phyloP scores from a whole-genome alignment of 139 green algal species.

The Chlamydomonas schloesseri region DNA sequence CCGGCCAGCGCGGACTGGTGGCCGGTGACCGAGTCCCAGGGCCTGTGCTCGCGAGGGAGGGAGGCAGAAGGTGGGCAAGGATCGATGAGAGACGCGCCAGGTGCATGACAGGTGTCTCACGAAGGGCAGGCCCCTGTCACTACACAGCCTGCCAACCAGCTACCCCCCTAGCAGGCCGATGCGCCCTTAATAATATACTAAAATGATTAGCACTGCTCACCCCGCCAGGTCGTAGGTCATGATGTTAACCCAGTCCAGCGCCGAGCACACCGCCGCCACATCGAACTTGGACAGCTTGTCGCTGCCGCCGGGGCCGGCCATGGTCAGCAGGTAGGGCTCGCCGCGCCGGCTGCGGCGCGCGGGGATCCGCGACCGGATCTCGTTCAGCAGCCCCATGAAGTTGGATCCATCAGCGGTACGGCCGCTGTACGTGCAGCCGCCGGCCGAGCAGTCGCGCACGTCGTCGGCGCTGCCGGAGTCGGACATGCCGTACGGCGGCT shows the following conservation, averaged over 20 bases:
- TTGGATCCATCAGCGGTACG: background rate
- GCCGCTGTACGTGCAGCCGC: background rate
- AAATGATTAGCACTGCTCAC: no score
- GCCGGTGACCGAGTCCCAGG: conserved; percentile 1
- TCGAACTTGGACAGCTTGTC: conserved; percentile 12
- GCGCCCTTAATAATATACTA: no score
- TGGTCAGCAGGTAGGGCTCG: background rate
- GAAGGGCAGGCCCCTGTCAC: no score
- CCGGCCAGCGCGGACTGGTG: conserved; percentile 5
- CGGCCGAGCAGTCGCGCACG: background rate
- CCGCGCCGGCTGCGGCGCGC: background rate
- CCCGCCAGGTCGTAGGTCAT: conserved; percentile 18
- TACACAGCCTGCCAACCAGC: no score
- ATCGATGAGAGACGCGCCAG: background rate
- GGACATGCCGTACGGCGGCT: conserved; percentile 1
- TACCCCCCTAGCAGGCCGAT: no score
- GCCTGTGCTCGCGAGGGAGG: background rate
- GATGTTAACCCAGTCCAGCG: conserved; percentile 24
- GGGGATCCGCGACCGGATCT: background rate
- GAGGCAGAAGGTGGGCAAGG: background rate
- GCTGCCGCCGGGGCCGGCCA: background rate
- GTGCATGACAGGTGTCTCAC: no score
- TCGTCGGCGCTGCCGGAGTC: background rate
- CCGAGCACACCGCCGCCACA: background rate
- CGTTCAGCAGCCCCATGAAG: background rate